Base-by-base conservation (phyloP, 2,329 filamentous ascomycete species). In the Blastomyces parvus region DNA sequence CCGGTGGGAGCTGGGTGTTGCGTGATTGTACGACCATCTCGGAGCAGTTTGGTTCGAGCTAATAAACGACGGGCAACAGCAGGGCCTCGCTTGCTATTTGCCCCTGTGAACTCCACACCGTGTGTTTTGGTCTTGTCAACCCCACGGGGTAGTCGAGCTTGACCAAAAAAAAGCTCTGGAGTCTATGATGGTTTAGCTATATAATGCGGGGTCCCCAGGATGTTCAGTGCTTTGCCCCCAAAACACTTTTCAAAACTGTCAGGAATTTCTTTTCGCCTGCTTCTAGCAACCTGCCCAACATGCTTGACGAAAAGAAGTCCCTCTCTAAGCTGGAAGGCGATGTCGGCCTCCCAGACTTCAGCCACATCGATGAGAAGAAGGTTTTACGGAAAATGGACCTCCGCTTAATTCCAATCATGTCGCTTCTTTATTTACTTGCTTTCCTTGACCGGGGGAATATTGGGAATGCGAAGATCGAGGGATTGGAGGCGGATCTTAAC, bases 381-480 rank as follows among this genome's bases (percentile, higher is more conserved):
- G 71, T 75, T 33, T 67, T 77, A 40, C 71, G 74, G 67, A 77
- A 76, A 63, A 76, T 77, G 73, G 75, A 77, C 59, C 61, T 73
- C 25, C 71, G 71, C 3, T 62, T 77, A 6, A 74, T 77, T 38
- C 74, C 74, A 22, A 74, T 76, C 69, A 69, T 77, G 5, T 71
- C 75, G 0, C 55, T 77, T 0, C 68, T 77, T 1, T 77, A 77
- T 59, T 66, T 77, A 0, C 65, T 77, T 2, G 70, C 69, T 4
- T 77, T 69, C 53, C 63, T 70, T 19, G 69, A 70, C 59, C 66
- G 69, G 22, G 65, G 64, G 7, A 70, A 70, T 60, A 68, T 70
- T 62, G 69, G 68, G 42, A 70, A 70, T 62, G 69, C 69, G 2
- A 66, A 65, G 25, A 67, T 70, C 13, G 69, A 69, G 60, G 68